Evolutionary conservation across 2,329 filamentous ascomycete species (phyloP), one percentile per base, ranked within the genome.

Genomic region (Amylocarpus encephaloides): DNA sequence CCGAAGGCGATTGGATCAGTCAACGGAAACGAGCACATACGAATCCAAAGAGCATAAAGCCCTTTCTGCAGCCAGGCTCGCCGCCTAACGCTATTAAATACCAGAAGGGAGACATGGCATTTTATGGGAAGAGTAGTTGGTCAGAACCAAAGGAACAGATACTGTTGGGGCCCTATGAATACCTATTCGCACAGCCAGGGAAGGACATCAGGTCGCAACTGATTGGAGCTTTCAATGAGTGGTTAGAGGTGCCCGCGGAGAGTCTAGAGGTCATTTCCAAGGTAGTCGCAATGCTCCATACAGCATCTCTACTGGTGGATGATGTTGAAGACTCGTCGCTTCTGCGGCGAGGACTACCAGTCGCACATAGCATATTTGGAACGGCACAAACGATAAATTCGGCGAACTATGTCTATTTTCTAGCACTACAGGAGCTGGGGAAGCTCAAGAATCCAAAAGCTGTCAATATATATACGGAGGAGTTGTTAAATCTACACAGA

Each of bases 321-420:
- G 90, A 95, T 67, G 88, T 95, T 6, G 87, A 95, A 71, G 89
- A 95, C 70, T 82, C 78, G 38, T 90, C 86, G 2, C 70, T 82
- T 55, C 76, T 94, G 26, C 83, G 89, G 36, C 79, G 89, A 36
- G 88, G 89, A 38, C 76, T 88, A 35, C 89, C 89, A 11, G 88
- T 92, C 16, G 86, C 89, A 2, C 87, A 95, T 70, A 80, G 75
- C 66, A 89, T 95, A 60, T 95, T 91, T 64, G 89, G 89, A 54
- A 82, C 85, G 3, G 83, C 89, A 5, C 89, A 95, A 69, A 93
- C 88, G 39, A 93, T 95, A 70, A 95, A 95, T 69, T 86, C 83
- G 44, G 88, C 88, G 56, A 95, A 94, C 70, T 94, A 94, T 69
- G 80, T 92, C 52, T 94, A 93, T 73, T 93, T 94, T 66, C 74